Evolutionary conservation across 2,329 filamentous ascomycete genomes (phyloP), one percentile per base, ranked within the genome.

Genomic region (Mycocentrospora acerina): DNA sequence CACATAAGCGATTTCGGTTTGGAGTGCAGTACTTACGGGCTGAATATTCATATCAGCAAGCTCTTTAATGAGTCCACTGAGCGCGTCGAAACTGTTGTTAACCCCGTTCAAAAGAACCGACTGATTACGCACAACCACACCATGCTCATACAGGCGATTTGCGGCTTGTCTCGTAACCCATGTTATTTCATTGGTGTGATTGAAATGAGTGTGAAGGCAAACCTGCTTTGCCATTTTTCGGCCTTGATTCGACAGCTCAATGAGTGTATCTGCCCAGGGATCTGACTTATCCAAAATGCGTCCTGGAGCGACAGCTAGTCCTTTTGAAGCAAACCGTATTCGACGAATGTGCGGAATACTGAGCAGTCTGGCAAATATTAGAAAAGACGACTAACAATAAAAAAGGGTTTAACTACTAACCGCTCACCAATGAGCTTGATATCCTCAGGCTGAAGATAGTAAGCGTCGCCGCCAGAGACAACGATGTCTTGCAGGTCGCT

Each of bases 141-240:
- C 74, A 4, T 72, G 69, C 41, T 73, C 66, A 45, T 74, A 72
- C 7, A 83, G 63, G 47, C 67, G 71, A 38, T 72, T 73, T 18
- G 75, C 71, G 2, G 80, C 81, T 31, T 65, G 57, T 47, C 71
- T 62, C 1, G 77, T 79, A 17, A 82, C 67, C 80, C 80, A 84
- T 4, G 78, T 79, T 38, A 83, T 76, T 57, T 84, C 81, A 25
- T 72, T 72, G 0, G 79, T 75, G 46, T 83, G 79, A 50, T 84
- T 83, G 63, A 84, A 81, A 52, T 85, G 82, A 0, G 81, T 85
- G 55, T 85, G 81, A 37, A 83, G 64, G 4, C 79, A 80, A 48
- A 83, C 73, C 34, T 77, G 71, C 57, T 84, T 84, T 4, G 79
- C 80, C 16, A 74, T 69, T 32, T 62, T 55, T 38, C 73, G 72